Evolutionary conservation across 805 yeast species (phyloP), one percentile per base, ranked within the genome.

Genomic region (Wickerhamiella parazyma): DNA sequence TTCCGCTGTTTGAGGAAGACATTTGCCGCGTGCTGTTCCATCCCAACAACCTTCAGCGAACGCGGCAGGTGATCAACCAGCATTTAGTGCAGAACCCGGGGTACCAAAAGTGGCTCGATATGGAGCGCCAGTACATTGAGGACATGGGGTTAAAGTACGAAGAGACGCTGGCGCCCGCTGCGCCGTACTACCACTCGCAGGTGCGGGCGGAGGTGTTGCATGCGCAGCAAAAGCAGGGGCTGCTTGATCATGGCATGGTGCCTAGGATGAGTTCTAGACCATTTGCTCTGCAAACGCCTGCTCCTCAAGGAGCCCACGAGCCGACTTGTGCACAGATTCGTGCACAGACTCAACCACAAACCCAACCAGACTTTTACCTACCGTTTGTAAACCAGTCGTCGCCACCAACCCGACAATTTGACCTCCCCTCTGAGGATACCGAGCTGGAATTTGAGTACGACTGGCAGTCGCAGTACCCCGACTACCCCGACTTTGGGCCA

Each of bases 31-130:
- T 63, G 17, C 47, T 64, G 24, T 60, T 61, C 45, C 62, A 61
- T 17, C 62, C 61, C 4, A 42, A 52, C 19, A 62, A 64, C 46
- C 50, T 49, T 37, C 51, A 55, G 21, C 54, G 65, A 16, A 59
- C 66, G 3, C 48, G 54, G 28, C 65, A 60, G 44, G 56, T 60
- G 22, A 49, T 60, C 17, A 55, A 56, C 4, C 61, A 61, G 5
- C 62, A 62, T 4, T 50, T 55, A 36, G 50, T 55, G 3, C 49
- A 55, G 25, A 50, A 56, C 39, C 48, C 52, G 1, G 33, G 14
- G 22, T 50, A 49, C n/a, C 2, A n/a, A 9, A 40, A 20, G n/a
- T 53, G 56, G 56, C n/a, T 36, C 9, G 12, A 46, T 3, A 11
- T 6, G 7, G 16, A 28, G 31, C 12, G 16, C 8, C 31, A 3